Evolutionary conservation across 1,284 basidiomycete species (phyloP).

Genomic region (Boletus nobilissimus): DNA sequence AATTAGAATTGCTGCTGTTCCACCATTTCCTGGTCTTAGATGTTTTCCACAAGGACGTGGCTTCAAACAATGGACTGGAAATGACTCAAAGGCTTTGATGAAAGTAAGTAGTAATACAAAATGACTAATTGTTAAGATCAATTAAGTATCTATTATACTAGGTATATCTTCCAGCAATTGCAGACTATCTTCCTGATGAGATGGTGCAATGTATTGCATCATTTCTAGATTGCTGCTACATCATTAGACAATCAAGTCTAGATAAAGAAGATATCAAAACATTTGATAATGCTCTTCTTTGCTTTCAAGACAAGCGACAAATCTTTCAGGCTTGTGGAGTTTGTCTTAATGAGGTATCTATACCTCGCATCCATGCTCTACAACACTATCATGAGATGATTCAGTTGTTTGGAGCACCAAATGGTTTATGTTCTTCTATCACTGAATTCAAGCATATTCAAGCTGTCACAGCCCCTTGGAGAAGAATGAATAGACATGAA

Average conservation of each 20-base stretch:
- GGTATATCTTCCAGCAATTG: neutral
- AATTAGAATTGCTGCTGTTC: neutral
- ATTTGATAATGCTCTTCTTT: too few relatives aligned
- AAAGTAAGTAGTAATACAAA: neutral
- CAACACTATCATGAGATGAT: too few relatives aligned
- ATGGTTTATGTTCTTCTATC: neutral
- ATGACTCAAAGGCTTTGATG: slow-evolving; percentile 3
- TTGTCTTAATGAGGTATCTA: neutral
- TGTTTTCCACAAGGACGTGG: too few relatives aligned
- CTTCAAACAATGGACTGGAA: neutral
- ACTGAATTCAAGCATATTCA: neutral
- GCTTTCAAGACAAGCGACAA: too few relatives aligned
- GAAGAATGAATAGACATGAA: neutral
- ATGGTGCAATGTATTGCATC: too few relatives aligned
- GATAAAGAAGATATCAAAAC: too few relatives aligned
- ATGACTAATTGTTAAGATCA: too few relatives aligned
- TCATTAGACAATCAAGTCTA: too few relatives aligned
- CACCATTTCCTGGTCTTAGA: neutral
- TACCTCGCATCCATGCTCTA: neutral
- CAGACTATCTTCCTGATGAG: neutral
- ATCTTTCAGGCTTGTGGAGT: too few relatives aligned
- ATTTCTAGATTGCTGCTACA: too few relatives aligned
- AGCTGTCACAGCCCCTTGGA: too few relatives aligned
- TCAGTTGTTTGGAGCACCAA: neutral
- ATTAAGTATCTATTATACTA: neutral